Base-by-base conservation (phyloP, 371 early-diverging fungal species). In the Syncephalis fuscata region DNA sequence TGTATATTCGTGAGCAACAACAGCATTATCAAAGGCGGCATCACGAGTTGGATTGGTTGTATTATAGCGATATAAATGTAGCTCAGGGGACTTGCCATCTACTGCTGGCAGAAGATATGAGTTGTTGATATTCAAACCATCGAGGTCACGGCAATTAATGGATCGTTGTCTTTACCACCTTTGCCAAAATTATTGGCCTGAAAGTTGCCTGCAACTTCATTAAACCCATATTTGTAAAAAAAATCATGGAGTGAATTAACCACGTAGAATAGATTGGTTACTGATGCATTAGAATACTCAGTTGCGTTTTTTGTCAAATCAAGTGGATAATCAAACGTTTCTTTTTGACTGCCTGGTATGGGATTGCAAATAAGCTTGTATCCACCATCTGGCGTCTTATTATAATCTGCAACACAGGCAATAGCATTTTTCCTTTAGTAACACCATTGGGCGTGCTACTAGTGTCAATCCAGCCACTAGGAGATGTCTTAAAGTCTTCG, bases 81-180 rank as follows among this genome's bases (percentile, higher is more conserved):
- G 92, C 64, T 82, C 76, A 16, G 82, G 82, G 46, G 73, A 78
- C 39, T 79, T 74, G 49, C 94, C 94, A 65, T 93, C 94, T 14
- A 91, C 92, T 21, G 96, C 92, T 14, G 96, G 92, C 8, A 91
- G 89, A 76, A 93, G 93, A 64, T 92, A 88, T 48, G 95, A 89
- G 65, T 89, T 88, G 60, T 85, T 81, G 57, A 64, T 73, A 17
- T 90, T 93, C 43, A 80, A 78, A n/a, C 91, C 90, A 62, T 92
- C 92, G 64, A 93, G 96, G 91, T 92, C 58, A 88, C 85, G 27
- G 94, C 94, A 59, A 93, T 79, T 1, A 96, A 90, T 4, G 85
- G 79, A 62, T 95, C 96, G 44, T 67, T 68, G 20, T 66, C 79
- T 25, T 58, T 46, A 24, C 95, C 90, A 15, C 91, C 89, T 48